Evolutionary conservation across 2,329 filamentous ascomycete species (phyloP).

Genomic region (Fusarium sp.): DNA sequence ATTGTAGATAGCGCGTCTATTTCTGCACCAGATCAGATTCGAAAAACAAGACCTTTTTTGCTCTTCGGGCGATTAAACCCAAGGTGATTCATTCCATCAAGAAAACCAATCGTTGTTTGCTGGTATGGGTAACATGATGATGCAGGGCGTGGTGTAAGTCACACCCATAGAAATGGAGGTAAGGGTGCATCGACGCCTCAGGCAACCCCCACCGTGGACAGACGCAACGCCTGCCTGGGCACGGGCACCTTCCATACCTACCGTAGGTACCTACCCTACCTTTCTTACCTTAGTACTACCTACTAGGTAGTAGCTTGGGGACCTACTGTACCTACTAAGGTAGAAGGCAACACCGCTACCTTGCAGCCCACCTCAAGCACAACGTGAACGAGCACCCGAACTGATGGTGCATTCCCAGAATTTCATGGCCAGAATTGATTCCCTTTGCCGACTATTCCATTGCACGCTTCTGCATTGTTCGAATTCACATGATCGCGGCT

Average conservation of each 20-base stretch:
- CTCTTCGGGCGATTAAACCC: background rate
- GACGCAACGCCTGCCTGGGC: background rate
- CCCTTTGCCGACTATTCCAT: background rate
- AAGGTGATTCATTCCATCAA: background rate
- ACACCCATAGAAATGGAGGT: background rate
- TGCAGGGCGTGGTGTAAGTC: conserved; percentile 12
- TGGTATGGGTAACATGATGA: background rate
- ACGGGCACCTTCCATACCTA: too few species aligned
- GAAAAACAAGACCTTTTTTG: background rate
- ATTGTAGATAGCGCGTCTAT: background rate
- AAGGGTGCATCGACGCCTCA: conserved; percentile 18
- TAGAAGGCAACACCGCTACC: background rate
- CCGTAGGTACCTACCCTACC: too few species aligned
- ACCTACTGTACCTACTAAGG: background rate
- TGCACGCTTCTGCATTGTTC: background rate
- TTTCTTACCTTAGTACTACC: too few species aligned
- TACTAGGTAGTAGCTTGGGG: too few species aligned
- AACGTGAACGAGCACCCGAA: background rate
- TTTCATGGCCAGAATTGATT: background rate
- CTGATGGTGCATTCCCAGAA: background rate
- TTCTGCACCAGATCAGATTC: background rate
- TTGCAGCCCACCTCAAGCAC: background rate
- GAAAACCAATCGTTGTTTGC: background rate
- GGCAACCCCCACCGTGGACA: conserved; percentile 6
- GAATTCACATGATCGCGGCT: background rate